A percentile compares a stretch with the other conserved stretches of the same genome.
Evolutionary conservation across 2,329 filamentous ascomycete genomes (phyloP).

Genomic region (Aspergillus sp.): DNA sequence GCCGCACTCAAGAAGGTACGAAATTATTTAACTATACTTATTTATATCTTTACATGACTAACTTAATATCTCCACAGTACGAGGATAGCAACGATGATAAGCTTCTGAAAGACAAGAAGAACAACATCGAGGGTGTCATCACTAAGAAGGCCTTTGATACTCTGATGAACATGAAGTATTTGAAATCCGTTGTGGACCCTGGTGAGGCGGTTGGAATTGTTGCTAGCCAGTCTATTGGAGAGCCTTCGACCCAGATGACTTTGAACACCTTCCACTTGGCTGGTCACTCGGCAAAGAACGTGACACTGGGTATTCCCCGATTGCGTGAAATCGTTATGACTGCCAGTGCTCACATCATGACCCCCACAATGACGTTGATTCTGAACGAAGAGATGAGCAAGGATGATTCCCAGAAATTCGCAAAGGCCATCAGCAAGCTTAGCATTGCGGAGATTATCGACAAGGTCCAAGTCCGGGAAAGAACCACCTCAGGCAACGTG

Average conservation of each 20-base stretch:
- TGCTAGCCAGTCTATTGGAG: slow-evolving; percentile 91
- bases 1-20: slow-evolving; percentile 58
- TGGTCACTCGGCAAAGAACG: slow-evolving; percentile 96
- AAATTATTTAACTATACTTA: background rate
- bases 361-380: slow-evolving; percentile 69
- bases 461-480: slow-evolving; percentile 73
- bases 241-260: slow-evolving; percentile 98
- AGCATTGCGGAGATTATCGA: slow-evolving; percentile 81
- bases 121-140: slow-evolving; percentile 37
- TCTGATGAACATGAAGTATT: slow-evolving; percentile 86
- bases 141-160: slow-evolving; percentile 72
- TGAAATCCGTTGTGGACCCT: slow-evolving; percentile 86
- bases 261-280: slow-evolving; percentile 99
- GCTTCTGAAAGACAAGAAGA: slow-evolving; percentile 58
- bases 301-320: slow-evolving; percentile 95
- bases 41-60: slow-evolving; percentile 8
- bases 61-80: slow-evolving; percentile 48
- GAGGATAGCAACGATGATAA: slow-evolving; percentile 67
- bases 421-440: slow-evolving; percentile 85
- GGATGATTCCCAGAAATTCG: slow-evolving; percentile 70
- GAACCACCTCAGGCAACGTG: slow-evolving; percentile 65
- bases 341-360: slow-evolving; percentile 81
- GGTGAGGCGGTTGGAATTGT: slow-evolving; percentile 97
- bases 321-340: slow-evolving; percentile 98
- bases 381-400: slow-evolving; percentile 67